phyloP scores from a whole-genome alignment of 129 eudicot genomes.

The Chrysanthemum seticuspe region DNA sequence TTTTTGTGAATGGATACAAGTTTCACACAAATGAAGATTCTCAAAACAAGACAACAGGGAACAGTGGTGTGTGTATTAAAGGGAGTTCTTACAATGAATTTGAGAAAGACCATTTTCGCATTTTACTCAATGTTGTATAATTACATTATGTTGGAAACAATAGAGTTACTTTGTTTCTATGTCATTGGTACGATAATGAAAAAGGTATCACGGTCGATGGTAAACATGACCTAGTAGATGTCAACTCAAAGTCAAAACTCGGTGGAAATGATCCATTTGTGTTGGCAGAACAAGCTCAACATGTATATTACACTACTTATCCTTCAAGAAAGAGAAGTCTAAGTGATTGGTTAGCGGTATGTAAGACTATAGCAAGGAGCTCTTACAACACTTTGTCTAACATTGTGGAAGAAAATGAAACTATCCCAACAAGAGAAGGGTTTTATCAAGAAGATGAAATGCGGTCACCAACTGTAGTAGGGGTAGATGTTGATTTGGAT shows the following conservation, averaged over 20 bases:
- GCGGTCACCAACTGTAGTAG: not conserved
- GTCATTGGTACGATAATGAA: slow-evolving; percentile 19
- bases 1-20: slow-evolving; percentile 1
- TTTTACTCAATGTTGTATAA: not conserved
- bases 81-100: too few species aligned
- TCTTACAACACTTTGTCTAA: not conserved
- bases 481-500: not conserved
- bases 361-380: slow-evolving; percentile 15
- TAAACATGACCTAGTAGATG: slow-evolving; percentile 13
- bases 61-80: too few species aligned
- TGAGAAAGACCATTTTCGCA: too few species aligned
- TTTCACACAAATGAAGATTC: not conserved
- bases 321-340: slow-evolving; percentile 11
- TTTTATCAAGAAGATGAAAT: slow-evolving; percentile 15
- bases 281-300: slow-evolving; percentile 22
- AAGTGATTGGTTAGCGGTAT: slow-evolving; percentile 24
- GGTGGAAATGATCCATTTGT: slow-evolving; percentile 26
- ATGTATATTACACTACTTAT: slow-evolving; percentile 20
- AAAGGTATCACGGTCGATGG: slow-evolving; percentile 18
- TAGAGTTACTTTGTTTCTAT: slow-evolving; percentile 15
- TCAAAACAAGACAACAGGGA: not conserved
- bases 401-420: not conserved
- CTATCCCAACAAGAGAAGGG: not conserved
- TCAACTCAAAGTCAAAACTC: slow-evolving; percentile 24
- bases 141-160: slow-evolving; percentile 12